These are phyloP conservation scores for Paecilomyces niveus DNA, from an alignment of 2,329 filamentous ascomycete species.

Conservation along the genomic window DNA sequence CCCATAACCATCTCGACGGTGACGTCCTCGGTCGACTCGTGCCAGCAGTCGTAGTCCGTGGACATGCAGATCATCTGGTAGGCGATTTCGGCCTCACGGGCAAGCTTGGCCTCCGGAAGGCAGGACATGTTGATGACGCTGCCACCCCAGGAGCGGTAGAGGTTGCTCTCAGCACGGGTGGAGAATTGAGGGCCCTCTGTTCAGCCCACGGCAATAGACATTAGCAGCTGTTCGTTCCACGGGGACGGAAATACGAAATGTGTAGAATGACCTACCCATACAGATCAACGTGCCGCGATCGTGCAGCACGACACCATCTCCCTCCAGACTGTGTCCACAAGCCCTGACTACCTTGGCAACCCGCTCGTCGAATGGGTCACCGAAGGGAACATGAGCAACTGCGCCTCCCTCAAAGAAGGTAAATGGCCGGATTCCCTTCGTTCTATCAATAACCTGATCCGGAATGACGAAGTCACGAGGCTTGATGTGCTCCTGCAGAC, in stretches of 20 bases:
- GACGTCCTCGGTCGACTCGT: conserved; percentile 67
- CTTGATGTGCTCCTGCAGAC: conserved; percentile 83
- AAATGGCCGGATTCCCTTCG: conserved; percentile 87
- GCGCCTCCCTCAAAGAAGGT: conserved; percentile 82
- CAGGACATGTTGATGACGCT: conserved; percentile 98
- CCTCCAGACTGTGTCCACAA: conserved; percentile 70
- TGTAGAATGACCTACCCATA: conserved; percentile 60
- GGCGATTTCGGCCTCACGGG: conserved; percentile 88
- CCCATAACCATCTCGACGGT: conserved; percentile 96
- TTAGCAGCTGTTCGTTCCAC: not conserved
- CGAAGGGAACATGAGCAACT: conserved; percentile 91
- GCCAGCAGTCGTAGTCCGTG: conserved; percentile 99
- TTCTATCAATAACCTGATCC: conserved; percentile 94
- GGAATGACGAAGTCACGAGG: conserved; percentile 95
- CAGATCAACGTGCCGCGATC: conserved; percentile 79
- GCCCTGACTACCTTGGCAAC: conserved; percentile 69
- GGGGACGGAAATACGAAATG: not conserved
- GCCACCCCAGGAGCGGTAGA: conserved; percentile 92
- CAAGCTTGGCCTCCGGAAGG: conserved; percentile 91
- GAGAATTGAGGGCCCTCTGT: conserved; percentile 96
- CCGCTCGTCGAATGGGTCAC: conserved; percentile 81
- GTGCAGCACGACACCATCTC: conserved; percentile 79
- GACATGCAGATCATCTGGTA: conserved; percentile 99
- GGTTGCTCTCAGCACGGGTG: conserved; percentile 87
- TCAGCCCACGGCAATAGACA: not conserved